Evolutionary conservation across 2,329 filamentous ascomycete species (phyloP).

Genomic region (Furcasterigmium furcatum): DNA sequence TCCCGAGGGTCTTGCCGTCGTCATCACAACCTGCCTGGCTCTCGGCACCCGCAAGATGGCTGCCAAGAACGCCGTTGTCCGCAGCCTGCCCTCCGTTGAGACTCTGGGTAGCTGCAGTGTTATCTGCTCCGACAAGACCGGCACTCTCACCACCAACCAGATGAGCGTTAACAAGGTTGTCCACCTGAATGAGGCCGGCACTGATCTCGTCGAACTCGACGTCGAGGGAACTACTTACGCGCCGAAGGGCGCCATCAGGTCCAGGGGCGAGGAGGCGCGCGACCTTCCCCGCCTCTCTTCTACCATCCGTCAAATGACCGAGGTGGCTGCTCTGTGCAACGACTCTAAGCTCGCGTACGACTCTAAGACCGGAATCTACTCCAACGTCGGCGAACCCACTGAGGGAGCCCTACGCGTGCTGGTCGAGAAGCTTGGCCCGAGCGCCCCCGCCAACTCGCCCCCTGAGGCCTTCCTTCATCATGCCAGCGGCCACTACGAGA

Average conservation of each 20-base stretch:
- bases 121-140: slow-evolving; percentile 99
- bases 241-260: slow-evolving; percentile 71
- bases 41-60: slow-evolving; percentile 98
- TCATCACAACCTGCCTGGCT: slow-evolving; percentile 97
- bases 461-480: slow-evolving; percentile 71
- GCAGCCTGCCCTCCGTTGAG: slow-evolving; percentile 94
- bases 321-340: slow-evolving; percentile 79
- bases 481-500: slow-evolving; percentile 82
- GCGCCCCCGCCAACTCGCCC: slow-evolving; percentile 52
- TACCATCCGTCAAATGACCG: slow-evolving; percentile 75
- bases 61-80: slow-evolving; percentile 94
- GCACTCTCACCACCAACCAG: slow-evolving; percentile 96
- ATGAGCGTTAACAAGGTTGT: slow-evolving; percentile 98
- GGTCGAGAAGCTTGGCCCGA: slow-evolving; percentile 91
- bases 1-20: slow-evolving; percentile 93
- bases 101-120: slow-evolving; percentile 98
- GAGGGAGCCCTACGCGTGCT: slow-evolving; percentile 89
- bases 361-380: slow-evolving; percentile 67
- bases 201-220: slow-evolving; percentile 77
- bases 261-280: slow-evolving; percentile 63
- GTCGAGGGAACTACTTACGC: slow-evolving; percentile 92
- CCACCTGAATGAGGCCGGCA: slow-evolving; percentile 72
- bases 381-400: slow-evolving; percentile 88
- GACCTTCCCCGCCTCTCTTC: slow-evolving; percentile 69
- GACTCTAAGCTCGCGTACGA: slow-evolving; percentile 83